Evolutionary conservation across 768 basidiomycete species (phyloP).

Genomic region (Pholiota molesta): DNA sequence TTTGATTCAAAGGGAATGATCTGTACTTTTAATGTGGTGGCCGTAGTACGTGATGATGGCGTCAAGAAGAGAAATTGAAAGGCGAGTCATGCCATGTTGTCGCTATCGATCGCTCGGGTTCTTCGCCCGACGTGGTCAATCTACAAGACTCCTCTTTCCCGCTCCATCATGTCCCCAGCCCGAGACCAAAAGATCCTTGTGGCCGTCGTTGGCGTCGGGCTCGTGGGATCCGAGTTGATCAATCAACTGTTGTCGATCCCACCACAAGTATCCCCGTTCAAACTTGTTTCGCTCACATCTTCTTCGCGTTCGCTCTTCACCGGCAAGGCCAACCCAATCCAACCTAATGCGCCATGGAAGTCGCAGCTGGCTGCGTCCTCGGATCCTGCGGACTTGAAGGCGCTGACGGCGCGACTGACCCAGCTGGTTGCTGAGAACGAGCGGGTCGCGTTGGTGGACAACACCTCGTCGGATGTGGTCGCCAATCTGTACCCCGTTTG

Average conservation of each 20-base stretch:
- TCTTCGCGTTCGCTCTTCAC: constrained; percentile 64
- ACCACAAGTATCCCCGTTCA: constrained; percentile 54
- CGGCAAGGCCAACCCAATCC: constrained; percentile 43
- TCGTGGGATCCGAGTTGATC: constrained; percentile 90
- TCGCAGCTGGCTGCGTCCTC: constrained; percentile 37
- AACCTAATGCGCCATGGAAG: constrained; percentile 41
- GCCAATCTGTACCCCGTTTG: constrained; percentile 83
- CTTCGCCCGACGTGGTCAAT: background rate
- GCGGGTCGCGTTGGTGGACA: constrained; percentile 81
- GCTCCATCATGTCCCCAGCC: constrained; percentile 26
- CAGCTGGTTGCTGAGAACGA: constrained; percentile 48
- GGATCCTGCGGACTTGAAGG: constrained; percentile 51
- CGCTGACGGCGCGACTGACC: constrained; percentile 49
- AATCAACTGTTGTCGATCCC: constrained; percentile 75
- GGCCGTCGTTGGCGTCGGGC: constrained; percentile 88
- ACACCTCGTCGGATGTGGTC: constrained; percentile 84
- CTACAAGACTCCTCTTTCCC: background rate
- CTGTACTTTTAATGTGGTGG: too few species aligned
- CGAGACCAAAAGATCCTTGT: constrained; percentile 46
- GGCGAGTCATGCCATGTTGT: background rate
- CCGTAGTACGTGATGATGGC: background rate
- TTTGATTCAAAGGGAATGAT: background rate
- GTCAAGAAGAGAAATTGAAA: background rate
- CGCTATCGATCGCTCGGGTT: constrained; percentile 7
- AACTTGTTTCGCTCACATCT: constrained; percentile 69